Percentiles rank a stretch among this genome's conserved stretches.
These are phyloP conservation scores for Amaranthus palmeri DNA, from an alignment of 148 eudicot genomes.

Conservation along the genomic window DNA sequence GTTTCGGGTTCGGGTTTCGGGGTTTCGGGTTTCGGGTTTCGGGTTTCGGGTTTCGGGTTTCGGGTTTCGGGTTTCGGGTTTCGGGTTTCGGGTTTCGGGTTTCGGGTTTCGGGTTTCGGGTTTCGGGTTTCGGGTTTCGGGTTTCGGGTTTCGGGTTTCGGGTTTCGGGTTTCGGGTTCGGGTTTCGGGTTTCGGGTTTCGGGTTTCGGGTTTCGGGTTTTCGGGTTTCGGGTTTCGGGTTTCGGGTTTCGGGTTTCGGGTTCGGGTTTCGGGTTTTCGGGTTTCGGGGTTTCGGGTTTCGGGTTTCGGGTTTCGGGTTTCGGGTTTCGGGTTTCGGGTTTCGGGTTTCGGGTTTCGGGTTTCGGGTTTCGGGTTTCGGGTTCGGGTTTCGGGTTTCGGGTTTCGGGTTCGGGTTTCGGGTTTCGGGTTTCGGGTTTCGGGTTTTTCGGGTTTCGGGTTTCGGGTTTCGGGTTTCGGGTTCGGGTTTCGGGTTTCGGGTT, in stretches of 20 bases:
- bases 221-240: slow-evolving; percentile 18
- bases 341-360: slow-evolving; percentile 21
- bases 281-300: slow-evolving; percentile 22
- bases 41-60: slow-evolving; percentile 22
- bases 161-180: slow-evolving; percentile 19
- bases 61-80: slow-evolving; percentile 25
- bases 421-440: slow-evolving; percentile 16
- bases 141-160: slow-evolving; percentile 16
- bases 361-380: slow-evolving; percentile 25
- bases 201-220: slow-evolving; percentile 13
- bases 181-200: slow-evolving; percentile 17
- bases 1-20: slow-evolving; percentile 23
- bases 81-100: slow-evolving; percentile 21
- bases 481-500: slow-evolving; percentile 14
- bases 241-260: slow-evolving; percentile 18
- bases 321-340: slow-evolving; percentile 18
- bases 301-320: slow-evolving; percentile 16
- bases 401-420: slow-evolving; percentile 6
- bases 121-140: too few relatives aligned
- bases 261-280: too few relatives aligned
- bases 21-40: slow-evolving; percentile 20
- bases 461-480: slow-evolving; percentile 15
- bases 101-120: too few relatives aligned
- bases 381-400: slow-evolving; percentile 18
- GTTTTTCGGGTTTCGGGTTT: slow-evolving; percentile 18